phyloP scores from a whole-genome alignment of 108 stramenopile genomes.

The Cyclotella atomus region DNA sequence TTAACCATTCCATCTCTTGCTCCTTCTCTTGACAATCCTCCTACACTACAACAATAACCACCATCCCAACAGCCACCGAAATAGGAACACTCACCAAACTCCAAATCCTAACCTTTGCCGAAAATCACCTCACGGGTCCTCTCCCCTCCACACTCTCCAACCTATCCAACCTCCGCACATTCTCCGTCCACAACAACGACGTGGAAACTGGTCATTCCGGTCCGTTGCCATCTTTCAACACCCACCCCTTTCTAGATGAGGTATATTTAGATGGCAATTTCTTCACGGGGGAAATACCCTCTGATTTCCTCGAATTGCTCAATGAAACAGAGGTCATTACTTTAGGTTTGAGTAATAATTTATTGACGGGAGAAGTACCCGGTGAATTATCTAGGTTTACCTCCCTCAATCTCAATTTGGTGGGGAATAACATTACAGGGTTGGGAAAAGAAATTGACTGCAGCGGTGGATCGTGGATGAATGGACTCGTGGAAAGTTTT shows the following conservation, averaged over 20 bases:
- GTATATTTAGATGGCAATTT: slow-evolving; percentile 57
- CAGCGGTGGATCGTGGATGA: slow-evolving; percentile 57
- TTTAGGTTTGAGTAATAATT: slow-evolving; percentile 55
- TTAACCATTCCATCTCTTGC: neutral
- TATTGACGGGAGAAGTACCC: slow-evolving; percentile 64
- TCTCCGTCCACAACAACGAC: slow-evolving; percentile 50
- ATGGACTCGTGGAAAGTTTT: slow-evolving; percentile 54
- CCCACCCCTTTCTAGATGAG: slow-evolving; percentile 46
- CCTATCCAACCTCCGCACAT: slow-evolving; percentile 43
- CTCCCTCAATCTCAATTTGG: slow-evolving; percentile 49
- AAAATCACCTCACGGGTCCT: slow-evolving; percentile 64
- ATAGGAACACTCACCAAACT: slow-evolving; percentile 53
- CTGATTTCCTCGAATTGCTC: slow-evolving; percentile 32
- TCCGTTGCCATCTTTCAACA: slow-evolving; percentile 37
- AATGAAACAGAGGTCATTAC: slow-evolving; percentile 44
- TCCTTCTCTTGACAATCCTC: neutral
- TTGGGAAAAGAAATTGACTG: slow-evolving; percentile 52
- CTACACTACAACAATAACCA: too few relatives aligned
- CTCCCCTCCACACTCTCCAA: slow-evolving; percentile 43
- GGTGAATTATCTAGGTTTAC: slow-evolving; percentile 28
- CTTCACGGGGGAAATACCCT: slow-evolving; percentile 58
- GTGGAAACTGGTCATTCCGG: slow-evolving; percentile 39
- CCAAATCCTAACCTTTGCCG: slow-evolving; percentile 57
- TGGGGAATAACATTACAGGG: slow-evolving; percentile 55
- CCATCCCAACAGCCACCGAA: slow-evolving; percentile 32